Conservation (phyloP, 2,329 filamentous ascomycete species). For the Ophiostoma montium region DNA sequence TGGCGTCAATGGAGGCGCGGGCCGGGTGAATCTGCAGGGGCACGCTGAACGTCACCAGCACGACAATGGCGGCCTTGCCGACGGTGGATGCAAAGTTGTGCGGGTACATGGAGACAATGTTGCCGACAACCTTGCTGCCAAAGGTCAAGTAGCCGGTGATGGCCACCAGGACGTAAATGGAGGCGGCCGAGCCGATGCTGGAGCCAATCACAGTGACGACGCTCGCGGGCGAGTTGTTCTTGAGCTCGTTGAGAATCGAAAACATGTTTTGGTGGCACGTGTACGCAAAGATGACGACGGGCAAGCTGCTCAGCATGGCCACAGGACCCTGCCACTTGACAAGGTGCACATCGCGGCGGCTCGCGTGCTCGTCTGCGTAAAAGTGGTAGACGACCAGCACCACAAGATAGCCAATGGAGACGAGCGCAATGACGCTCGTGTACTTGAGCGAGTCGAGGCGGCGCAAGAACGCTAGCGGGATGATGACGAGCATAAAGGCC, state of each 20-base stretch:
- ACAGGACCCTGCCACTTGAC: constrained; percentile 69
- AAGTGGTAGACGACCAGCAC: constrained; percentile 91
- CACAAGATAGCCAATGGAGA: constrained; percentile 89
- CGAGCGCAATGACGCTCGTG: constrained; percentile 78
- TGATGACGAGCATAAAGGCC: constrained; percentile 91
- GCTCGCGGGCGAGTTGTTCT: constrained; percentile 62
- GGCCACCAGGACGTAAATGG: constrained; percentile 78
- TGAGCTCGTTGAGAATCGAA: constrained; percentile 90
- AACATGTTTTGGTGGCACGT: constrained; percentile 99
- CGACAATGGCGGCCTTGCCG: constrained; percentile 85
- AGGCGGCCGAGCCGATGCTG: constrained; percentile 79
- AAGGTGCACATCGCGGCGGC: constrained; percentile 58
- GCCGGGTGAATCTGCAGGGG: constrained; percentile 93
- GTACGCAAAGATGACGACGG: constrained; percentile 97
- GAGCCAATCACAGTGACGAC: constrained; percentile 66
- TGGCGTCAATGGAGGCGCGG: constrained; percentile 84
- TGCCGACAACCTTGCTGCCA: constrained; percentile 75
- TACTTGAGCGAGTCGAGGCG: constrained; percentile 94
- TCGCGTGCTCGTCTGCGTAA: constrained; percentile 58
- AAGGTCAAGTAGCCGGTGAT: constrained; percentile 95
- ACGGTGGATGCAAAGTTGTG: constrained; percentile 76
- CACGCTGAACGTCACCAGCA: constrained; percentile 92
- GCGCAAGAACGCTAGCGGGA: constrained; percentile 83
- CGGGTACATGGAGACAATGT: constrained; percentile 85
- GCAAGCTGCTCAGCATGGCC: constrained; percentile 69